These are phyloP conservation scores for Ceratobasidium sp. DNA, from an alignment of 1,284 basidiomycete genomes.

Conservation along the genomic window DNA sequence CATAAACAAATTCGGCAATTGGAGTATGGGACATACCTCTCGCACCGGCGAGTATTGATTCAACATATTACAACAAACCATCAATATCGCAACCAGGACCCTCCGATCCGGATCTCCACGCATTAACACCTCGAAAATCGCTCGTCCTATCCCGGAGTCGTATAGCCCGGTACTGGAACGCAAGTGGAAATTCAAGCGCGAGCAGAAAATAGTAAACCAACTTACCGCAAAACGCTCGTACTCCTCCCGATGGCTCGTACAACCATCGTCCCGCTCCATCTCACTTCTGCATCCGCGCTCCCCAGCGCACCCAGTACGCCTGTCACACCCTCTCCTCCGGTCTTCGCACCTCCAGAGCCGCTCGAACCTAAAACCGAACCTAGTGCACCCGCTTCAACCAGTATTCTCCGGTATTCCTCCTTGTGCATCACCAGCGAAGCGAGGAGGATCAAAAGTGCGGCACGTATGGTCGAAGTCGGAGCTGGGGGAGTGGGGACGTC, in stretches of 20 bases:
- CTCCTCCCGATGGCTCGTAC: conserved; percentile 30
- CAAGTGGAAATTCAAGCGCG: too few species aligned
- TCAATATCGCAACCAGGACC: conserved; percentile 31
- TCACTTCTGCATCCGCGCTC: conserved; percentile 15
- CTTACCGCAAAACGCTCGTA: conserved; percentile 34
- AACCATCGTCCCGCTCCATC: conserved; percentile 35
- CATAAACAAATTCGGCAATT: not conserved
- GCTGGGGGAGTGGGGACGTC: conserved; percentile 4
- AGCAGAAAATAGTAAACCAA: too few species aligned
- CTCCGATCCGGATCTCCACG: conserved; percentile 28
- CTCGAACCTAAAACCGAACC: conserved; percentile 2
- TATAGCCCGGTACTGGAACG: conserved; percentile 24
- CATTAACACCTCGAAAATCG: conserved; percentile 39
- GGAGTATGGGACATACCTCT: conserved; percentile 13
- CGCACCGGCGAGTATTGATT: conserved; percentile 41
- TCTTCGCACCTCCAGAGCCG: not conserved
- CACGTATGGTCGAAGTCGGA: conserved; percentile 21
- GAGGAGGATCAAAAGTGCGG: conserved; percentile 30
- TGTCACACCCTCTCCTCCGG: conserved; percentile 14
- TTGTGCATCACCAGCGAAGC: conserved; percentile 27
- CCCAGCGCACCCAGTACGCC: conserved; percentile 36
- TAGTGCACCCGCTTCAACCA: conserved; percentile 10
- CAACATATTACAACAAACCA: conserved; percentile 37
- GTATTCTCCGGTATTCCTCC: conserved; percentile 20
- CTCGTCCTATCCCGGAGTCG: conserved; percentile 40